Evolutionary conservation across 2,329 filamentous ascomycete species (phyloP).

Genomic region (Ophiocordyceps unilateralis): DNA sequence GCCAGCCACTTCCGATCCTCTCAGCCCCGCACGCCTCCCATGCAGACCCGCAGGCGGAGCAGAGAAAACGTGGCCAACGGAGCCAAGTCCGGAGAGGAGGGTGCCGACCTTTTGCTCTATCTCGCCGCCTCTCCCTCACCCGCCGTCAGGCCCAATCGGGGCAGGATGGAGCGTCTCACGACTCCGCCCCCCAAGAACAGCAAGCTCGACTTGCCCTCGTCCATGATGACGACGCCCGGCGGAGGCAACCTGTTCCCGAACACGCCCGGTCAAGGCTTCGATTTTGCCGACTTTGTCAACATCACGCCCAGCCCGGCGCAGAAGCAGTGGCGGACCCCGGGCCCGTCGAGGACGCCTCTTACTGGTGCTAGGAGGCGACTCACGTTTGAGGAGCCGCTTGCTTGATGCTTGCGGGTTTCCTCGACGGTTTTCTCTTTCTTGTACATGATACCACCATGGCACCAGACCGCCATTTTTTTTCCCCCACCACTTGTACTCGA

Average conservation of each 20-base stretch:
- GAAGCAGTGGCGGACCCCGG: conserved; percentile 70
- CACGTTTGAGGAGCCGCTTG: conserved; percentile 57
- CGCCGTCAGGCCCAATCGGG: conserved; percentile 35
- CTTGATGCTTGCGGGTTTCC: conserved; percentile 2
- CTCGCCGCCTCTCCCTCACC: conserved; percentile 85
- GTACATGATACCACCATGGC: conserved; percentile 19
- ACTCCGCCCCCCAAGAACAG: conserved; percentile 57
- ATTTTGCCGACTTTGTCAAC: conserved; percentile 94
- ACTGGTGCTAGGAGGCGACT: conserved; percentile 58
- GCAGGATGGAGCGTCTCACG: conserved; percentile 49
- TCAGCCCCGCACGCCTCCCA: conserved; percentile 68
- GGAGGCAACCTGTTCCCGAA: conserved; percentile 52
- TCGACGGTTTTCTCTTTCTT: conserved; percentile 5
- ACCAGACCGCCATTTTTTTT: conserved; percentile 3
- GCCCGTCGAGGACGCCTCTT: conserved; percentile 39
- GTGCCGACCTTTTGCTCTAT: conserved; percentile 65
- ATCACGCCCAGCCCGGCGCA: conserved; percentile 93
- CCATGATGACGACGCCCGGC: conserved; percentile 76
- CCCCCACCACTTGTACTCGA: neutral
- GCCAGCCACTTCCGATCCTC: conserved; percentile 52
- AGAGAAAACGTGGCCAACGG: conserved; percentile 28
- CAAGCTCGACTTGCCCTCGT: conserved; percentile 57
- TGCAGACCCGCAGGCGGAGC: conserved; percentile 34
- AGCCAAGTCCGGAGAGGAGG: conserved; percentile 56
- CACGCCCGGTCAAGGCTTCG: conserved; percentile 71